phyloP scores from a whole-genome alignment of 345 rosid species.

The Ceriops decandra region DNA sequence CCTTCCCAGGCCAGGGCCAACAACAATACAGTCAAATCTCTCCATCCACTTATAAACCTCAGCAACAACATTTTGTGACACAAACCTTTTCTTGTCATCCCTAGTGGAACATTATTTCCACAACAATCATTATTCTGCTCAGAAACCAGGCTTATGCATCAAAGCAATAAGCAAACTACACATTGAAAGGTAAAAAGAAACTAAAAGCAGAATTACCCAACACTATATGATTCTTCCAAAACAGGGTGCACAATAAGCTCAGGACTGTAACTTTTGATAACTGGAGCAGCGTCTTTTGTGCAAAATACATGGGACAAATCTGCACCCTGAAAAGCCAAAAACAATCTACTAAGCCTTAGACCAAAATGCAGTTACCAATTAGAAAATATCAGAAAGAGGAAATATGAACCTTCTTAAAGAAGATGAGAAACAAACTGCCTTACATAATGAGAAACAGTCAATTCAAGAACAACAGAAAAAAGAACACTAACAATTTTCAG shows the following conservation, averaged over 20 bases:
- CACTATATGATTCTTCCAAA: slow-evolving; percentile 77
- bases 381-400: background rate
- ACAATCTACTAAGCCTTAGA: slow-evolving; percentile 7
- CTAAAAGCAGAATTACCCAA: slow-evolving; percentile 39
- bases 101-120: slow-evolving; percentile 26
- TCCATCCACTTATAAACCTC: slow-evolving; percentile 92
- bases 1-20: slow-evolving; percentile 99
- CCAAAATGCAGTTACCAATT: slow-evolving; percentile 1
- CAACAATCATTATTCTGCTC: slow-evolving; percentile 15
- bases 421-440: too few species aligned
- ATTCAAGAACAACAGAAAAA: background rate
- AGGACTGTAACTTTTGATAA: slow-evolving; percentile 94
- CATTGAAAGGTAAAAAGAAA: background rate
- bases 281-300: slow-evolving; percentile 92
- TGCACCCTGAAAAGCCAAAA: slow-evolving; percentile 58
- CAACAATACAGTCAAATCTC: slow-evolving; percentile 90
- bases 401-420: background rate
- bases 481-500: slow-evolving; percentile 62
- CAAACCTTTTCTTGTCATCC: slow-evolving; percentile 47
- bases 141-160: slow-evolving; percentile 4
- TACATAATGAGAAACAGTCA: background rate
- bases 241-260: slow-evolving; percentile 92
- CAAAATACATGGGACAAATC: slow-evolving; percentile 98
- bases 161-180: background rate
- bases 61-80: slow-evolving; percentile 53